These are phyloP conservation scores for Globisporangium yorkense DNA, from an alignment of 352 stramenopile species.

Conservation along the genomic window DNA sequence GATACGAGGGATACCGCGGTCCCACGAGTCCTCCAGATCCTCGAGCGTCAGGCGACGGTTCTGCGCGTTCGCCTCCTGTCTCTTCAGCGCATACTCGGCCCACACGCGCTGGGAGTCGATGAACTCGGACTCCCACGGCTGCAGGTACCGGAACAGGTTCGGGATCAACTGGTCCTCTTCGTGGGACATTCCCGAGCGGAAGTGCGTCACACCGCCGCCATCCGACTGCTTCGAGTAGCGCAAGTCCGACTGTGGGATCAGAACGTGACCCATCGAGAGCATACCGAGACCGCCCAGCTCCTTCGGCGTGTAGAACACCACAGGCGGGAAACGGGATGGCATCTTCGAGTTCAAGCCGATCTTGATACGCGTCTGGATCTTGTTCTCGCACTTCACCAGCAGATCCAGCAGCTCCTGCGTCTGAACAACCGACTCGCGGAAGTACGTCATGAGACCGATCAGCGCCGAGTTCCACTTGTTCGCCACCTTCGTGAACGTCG, in stretches of 20 bases:
- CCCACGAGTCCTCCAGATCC: conserved; percentile 99
- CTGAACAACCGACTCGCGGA: conserved; percentile 98
- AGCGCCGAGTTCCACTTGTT: conserved; percentile 98
- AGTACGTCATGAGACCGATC: conserved; percentile 99
- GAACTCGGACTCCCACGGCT: conserved; percentile 98
- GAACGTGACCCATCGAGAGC: conserved; percentile 99
- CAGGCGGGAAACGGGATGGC: conserved; percentile 97
- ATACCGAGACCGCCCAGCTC: conserved; percentile 99
- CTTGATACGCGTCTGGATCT: conserved; percentile 99
- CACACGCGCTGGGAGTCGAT: conserved; percentile 99
- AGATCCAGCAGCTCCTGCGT: conserved; percentile 99
- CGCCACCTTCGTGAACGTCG: conserved; percentile 99
- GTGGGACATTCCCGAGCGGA: conserved; percentile 94
- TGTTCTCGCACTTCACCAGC: conserved; percentile 99
- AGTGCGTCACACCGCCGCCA: conserved; percentile 97
- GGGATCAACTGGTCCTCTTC: conserved; percentile 99
- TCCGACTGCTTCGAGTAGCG: conserved; percentile 99
- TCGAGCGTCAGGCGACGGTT: conserved; percentile 98
- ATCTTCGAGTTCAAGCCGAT: conserved; percentile 99
- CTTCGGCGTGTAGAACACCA: conserved; percentile 99
- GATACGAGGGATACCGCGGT: conserved; percentile 96
- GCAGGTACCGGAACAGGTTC: conserved; percentile 99
- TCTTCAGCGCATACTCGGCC: conserved; percentile 99
- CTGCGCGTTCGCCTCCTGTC: conserved; percentile 98
- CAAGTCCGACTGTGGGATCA: conserved; percentile 99